Base-by-base conservation (phyloP, 2,329 filamentous ascomycete genomes). In the Fusarium coicis region DNA sequence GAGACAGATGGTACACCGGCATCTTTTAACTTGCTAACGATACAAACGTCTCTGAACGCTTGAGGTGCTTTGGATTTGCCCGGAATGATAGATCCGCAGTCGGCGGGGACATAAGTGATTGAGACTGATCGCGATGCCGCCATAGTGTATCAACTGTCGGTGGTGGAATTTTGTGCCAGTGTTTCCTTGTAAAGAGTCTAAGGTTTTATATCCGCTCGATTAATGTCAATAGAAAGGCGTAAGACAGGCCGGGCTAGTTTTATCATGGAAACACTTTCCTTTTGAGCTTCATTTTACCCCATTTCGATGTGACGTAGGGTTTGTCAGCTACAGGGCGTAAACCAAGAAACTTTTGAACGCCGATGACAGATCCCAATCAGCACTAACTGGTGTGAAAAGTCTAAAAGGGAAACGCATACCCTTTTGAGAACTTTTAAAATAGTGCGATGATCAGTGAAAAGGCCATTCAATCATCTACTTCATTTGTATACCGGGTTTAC, bases 11-110 rank as follows among this genome's bases (percentile, higher is more conserved):
- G 23, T 1, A 75, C 12, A 0, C 56, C 70, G 9, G 55, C 56
- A 9, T 63, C 28, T 53, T 7, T 36, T 1, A 75, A 47, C 23
- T 68, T 71, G 0, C 4, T 8, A 15, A 49, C 36, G 10, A 73
- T 66, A 7, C 59, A 55, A 3, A 68, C 66, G 10, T 74, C 61
- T 42, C 40, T 66, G 26, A 76, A 76, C 8, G 74, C 74, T 42
- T 73, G 19, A 0, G 74, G 74, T 2, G 72, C 74, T 53, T 76
- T 76, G 19, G 72, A 76, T 68, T 76, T 76, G 39, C 74, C 74
- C 2, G 74, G 74, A 32, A 76, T 65, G 21, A 76, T 62, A 7
- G 74, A 76, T 18, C 74, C 74, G 30, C 72, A 76, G 32, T 74
- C 72, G 8, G 74, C 69, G 0, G 74, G 74, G 4, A 76, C 74